Conservation (phyloP, 768 basidiomycete genomes). For the Arthromyces matolae region DNA sequence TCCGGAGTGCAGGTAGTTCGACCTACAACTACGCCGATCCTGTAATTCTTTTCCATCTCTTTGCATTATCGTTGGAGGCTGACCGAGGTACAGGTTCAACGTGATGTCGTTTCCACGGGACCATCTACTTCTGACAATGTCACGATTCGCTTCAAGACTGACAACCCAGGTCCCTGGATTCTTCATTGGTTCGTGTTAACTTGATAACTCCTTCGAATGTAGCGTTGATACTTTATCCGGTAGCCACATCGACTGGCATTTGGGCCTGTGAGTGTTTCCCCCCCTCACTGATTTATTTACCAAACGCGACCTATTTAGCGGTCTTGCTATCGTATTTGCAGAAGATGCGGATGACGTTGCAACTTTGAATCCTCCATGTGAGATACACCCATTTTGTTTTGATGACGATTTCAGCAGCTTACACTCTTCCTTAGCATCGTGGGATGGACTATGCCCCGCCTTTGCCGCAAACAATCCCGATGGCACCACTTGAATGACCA, state of each 20-base stretch:
- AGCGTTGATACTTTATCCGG: neutral
- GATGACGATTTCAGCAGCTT: neutral
- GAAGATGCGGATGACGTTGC: slow-evolving; percentile 26
- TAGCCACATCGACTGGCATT: slow-evolving; percentile 46
- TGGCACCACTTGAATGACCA: neutral
- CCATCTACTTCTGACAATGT: slow-evolving; percentile 33
- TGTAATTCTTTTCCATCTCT: slow-evolving; percentile 17
- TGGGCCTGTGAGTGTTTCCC: slow-evolving; percentile 29
- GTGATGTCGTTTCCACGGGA: slow-evolving; percentile 33
- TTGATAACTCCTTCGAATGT: neutral
- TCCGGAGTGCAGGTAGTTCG: slow-evolving; percentile 36
- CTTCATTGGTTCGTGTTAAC: slow-evolving; percentile 26
- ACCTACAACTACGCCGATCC: slow-evolving; percentile 47
- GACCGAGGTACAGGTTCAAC: slow-evolving; percentile 22
- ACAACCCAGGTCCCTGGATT: slow-evolving; percentile 61
- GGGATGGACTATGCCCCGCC: slow-evolving; percentile 7
- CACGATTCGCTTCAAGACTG: slow-evolving; percentile 55
- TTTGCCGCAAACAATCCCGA: slow-evolving; percentile 3
- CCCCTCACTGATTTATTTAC: neutral
- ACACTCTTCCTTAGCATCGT: neutral
- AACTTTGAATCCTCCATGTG: slow-evolving; percentile 21
- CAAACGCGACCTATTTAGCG: slow-evolving; percentile 12
- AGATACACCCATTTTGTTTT: neutral
- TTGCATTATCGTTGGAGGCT: too few relatives aligned
- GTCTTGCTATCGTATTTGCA: slow-evolving; percentile 32